Evolutionary conservation across 495 filamentous ascomycete species (phyloP).

Genomic region (Lasiosphaeriaceae sp.): DNA sequence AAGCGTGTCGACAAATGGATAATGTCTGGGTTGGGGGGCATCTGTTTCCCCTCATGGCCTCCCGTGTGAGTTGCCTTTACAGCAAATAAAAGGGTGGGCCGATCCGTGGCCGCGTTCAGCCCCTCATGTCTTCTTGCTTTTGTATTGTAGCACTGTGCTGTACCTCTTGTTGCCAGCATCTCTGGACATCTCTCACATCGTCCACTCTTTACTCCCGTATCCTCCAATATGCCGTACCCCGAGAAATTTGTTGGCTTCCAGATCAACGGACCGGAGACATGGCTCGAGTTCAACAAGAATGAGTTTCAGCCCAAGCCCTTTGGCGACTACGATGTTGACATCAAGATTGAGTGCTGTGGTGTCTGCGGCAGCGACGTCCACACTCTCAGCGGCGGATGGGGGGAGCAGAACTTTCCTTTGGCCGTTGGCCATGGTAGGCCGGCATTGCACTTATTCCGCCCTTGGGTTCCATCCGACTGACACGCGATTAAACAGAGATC

Average conservation of each 20-base stretch:
- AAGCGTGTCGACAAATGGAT: not conserved
- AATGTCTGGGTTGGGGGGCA: slow-evolving; percentile 9
- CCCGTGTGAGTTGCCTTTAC: not conserved
- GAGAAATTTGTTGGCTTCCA: slow-evolving; percentile 51
- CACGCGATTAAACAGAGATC: slow-evolving; percentile 29
- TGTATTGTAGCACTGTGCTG: not conserved
- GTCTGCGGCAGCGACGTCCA: slow-evolving; percentile 57
- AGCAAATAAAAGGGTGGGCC: not conserved
- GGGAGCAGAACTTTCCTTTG: slow-evolving; percentile 48
- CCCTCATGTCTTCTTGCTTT: too few species aligned
- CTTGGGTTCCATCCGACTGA: not conserved
- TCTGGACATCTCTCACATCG: not conserved
- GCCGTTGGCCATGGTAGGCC: slow-evolving; percentile 49
- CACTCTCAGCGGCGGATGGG: slow-evolving; percentile 55
- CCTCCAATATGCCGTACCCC: slow-evolving; percentile 31
- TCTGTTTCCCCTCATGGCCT: not conserved
- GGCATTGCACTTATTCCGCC: not conserved
- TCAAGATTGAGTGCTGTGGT: slow-evolving; percentile 53
- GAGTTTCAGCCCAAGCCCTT: slow-evolving; percentile 56
- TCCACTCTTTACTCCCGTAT: not conserved
- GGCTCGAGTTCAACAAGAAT: slow-evolving; percentile 53
- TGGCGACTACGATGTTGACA: slow-evolving; percentile 54
- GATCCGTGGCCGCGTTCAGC: too few species aligned
- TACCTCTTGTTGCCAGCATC: not conserved
- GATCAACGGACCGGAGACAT: slow-evolving; percentile 47